phyloP scores from a whole-genome alignment of 2,329 filamentous ascomycete species.

The Aspergillus carbonarius region DNA sequence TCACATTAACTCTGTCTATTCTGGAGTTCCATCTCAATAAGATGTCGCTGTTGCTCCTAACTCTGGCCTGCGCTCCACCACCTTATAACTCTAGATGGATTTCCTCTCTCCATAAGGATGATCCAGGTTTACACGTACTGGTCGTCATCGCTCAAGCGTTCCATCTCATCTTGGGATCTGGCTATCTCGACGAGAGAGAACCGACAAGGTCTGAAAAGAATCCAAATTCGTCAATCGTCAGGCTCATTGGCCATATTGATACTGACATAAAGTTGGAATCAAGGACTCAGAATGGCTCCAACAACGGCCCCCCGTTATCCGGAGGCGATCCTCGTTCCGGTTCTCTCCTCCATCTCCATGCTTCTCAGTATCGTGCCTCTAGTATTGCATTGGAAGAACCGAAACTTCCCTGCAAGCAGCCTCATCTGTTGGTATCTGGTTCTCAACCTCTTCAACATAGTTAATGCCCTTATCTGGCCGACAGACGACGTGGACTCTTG shows the following conservation, averaged over 20 bases:
- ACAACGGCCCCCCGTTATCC: slow-evolving; percentile 19
- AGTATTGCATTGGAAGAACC: slow-evolving; percentile 59
- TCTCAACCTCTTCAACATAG: slow-evolving; percentile 57
- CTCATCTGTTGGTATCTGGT: slow-evolving; percentile 58
- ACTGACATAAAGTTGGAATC: neutral
- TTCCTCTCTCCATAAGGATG: slow-evolving; percentile 9
- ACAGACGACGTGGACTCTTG: slow-evolving; percentile 54
- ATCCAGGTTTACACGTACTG: slow-evolving; percentile 12
- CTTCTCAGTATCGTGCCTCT: slow-evolving; percentile 58
- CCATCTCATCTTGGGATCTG: neutral
- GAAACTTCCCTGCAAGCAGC: slow-evolving; percentile 59
- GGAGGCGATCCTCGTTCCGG: slow-evolving; percentile 45
- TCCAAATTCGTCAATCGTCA: neutral
- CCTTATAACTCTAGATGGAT: neutral
- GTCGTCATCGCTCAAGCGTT: slow-evolving; percentile 5
- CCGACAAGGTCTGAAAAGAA: neutral
- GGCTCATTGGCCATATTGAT: neutral
- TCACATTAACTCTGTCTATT: neutral
- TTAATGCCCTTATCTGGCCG: slow-evolving; percentile 66
- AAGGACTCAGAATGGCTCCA: slow-evolving; percentile 5
- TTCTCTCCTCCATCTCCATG: slow-evolving; percentile 51
- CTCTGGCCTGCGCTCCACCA: neutral
- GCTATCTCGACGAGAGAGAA: neutral
- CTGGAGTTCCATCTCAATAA: neutral
- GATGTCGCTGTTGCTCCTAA: slow-evolving; percentile 12